Evolutionary conservation across 2,329 filamentous ascomycete genomes (phyloP).

Genomic region (Lecanosticta acicola): DNA sequence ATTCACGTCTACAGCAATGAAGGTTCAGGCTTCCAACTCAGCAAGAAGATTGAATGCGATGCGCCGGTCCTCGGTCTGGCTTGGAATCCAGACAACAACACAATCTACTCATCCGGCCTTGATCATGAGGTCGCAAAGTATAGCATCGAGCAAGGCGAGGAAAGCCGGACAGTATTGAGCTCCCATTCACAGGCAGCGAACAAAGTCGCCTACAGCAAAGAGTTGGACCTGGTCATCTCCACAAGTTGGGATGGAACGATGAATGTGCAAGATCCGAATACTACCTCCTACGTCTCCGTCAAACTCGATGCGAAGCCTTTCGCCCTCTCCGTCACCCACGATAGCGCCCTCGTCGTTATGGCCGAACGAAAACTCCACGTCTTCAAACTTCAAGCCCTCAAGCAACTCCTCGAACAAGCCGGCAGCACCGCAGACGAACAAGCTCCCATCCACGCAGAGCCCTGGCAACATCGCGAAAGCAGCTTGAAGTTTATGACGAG

Average conservation of each 20-base stretch:
- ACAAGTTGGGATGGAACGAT: constrained; percentile 91
- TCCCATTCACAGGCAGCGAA: constrained; percentile 69
- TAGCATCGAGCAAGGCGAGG: constrained; percentile 63
- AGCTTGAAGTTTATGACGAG: constrained; percentile 95
- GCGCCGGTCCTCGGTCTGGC: constrained; percentile 86
- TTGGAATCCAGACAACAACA: constrained; percentile 73
- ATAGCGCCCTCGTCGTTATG: constrained; percentile 93
- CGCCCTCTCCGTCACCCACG: constrained; percentile 69
- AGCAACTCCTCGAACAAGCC: constrained; percentile 49
- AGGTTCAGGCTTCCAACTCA: constrained; percentile 32
- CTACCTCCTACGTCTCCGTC: constrained; percentile 38
- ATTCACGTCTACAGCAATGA: constrained; percentile 67
- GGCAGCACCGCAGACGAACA: constrained; percentile 14
- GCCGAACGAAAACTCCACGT: constrained; percentile 88
- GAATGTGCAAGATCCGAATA: constrained; percentile 66
- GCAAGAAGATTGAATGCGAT: constrained; percentile 52
- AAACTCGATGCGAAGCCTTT: constrained; percentile 81
- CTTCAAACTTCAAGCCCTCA: constrained; percentile 74
- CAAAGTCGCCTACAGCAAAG: constrained; percentile 74
- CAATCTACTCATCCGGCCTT: constrained; percentile 79
- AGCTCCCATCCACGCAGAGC: constrained; percentile 36
- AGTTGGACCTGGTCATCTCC: constrained; percentile 74
- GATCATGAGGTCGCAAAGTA: constrained; percentile 77
- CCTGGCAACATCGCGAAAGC: constrained; percentile 90
- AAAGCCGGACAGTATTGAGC: constrained; percentile 58